Percentiles rank a stretch among this genome's conserved stretches.
Conservation (phyloP, 805 yeast genomes). For the Teunomyces aglyptinius region DNA sequence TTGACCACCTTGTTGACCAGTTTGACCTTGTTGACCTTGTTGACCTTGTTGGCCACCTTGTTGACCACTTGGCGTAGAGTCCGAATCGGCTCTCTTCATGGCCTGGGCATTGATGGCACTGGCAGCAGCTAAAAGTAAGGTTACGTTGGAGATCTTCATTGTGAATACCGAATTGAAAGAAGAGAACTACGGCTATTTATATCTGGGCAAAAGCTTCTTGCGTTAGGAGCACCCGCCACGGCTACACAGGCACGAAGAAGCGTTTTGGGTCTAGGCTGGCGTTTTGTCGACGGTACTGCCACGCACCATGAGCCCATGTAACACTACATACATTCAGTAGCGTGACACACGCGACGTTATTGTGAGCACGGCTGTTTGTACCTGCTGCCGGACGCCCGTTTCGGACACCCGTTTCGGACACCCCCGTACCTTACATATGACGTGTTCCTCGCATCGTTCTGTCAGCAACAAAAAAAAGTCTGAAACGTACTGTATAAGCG, state of each 20-base stretch:
- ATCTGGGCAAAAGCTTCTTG: background rate
- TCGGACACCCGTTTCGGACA: background rate
- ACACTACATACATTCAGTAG: background rate
- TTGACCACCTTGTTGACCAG: too few relatives aligned
- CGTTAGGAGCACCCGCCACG: background rate
- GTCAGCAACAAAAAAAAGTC: too few relatives aligned
- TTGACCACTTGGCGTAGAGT: slow-evolving; percentile 5
- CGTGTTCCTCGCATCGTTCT: too few relatives aligned
- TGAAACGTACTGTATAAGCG: too few relatives aligned
- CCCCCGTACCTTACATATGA: background rate
- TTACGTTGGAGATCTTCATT: slow-evolving; percentile 12
- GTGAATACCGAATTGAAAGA: background rate
- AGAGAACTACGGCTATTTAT: background rate
- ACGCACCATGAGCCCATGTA: background rate
- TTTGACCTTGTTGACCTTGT: too few relatives aligned
- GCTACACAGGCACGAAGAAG: background rate
- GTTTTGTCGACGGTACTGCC: background rate
- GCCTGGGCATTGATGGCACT: slow-evolving; percentile 10
- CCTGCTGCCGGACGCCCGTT: background rate
- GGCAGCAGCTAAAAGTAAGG: slow-evolving; percentile 13
- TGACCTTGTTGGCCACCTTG: background rate
- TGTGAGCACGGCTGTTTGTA: background rate
- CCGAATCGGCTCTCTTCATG: slow-evolving; percentile 4
- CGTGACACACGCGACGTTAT: background rate
- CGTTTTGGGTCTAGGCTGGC: background rate